phyloP scores from a whole-genome alignment of 768 basidiomycete genomes.

The Panaeolus cyanescens region DNA sequence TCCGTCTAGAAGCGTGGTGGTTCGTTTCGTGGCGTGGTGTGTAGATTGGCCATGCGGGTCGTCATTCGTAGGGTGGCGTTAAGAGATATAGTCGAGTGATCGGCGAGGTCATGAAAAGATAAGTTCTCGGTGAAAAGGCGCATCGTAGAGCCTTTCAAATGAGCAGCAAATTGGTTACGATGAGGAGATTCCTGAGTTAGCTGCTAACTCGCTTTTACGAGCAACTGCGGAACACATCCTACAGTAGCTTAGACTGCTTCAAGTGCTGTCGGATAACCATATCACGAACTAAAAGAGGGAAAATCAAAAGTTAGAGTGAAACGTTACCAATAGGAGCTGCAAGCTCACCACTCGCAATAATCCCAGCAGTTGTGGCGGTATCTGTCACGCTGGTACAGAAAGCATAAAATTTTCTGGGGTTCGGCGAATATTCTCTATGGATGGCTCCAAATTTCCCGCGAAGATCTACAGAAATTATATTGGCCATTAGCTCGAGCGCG shows the following conservation, averaged over 20 bases:
- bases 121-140: background rate
- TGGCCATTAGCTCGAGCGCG: background rate
- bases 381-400: conserved; percentile 82
- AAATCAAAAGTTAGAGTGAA: conserved; percentile 20
- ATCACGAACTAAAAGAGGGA: conserved; percentile 57
- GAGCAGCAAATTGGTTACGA: background rate
- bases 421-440: conserved; percentile 74
- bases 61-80: conserved; percentile 1
- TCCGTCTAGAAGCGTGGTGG: conserved; percentile 1
- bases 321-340: background rate
- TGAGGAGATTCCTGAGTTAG: background rate
- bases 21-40: background rate
- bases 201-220: background rate
- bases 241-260: conserved; percentile 71
- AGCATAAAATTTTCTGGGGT: conserved; percentile 74
- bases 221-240: conserved; percentile 1
- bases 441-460: conserved; percentile 74
- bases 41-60: background rate
- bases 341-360: conserved; percentile 71
- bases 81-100: background rate
- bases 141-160: background rate
- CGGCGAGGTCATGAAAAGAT: background rate
- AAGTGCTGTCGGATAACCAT: conserved; percentile 83
- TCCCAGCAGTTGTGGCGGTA: conserved; percentile 70
- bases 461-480: conserved; percentile 48